Evolutionary conservation across 1,284 basidiomycete genomes (phyloP).

Genomic region (Peniophora sp.): DNA sequence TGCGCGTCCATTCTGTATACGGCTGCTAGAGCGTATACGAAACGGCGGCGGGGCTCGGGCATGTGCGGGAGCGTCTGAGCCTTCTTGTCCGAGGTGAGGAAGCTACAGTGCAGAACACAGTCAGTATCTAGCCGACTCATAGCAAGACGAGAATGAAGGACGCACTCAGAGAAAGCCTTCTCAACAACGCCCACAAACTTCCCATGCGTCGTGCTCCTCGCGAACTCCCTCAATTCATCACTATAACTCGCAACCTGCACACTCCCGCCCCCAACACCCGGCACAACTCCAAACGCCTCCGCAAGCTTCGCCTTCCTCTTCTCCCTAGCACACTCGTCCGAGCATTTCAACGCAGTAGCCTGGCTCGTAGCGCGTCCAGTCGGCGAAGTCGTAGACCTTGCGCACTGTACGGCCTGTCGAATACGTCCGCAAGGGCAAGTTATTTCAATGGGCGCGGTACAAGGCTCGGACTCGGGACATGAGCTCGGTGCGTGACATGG

Average conservation of each 20-base stretch:
- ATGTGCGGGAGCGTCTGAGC: constrained; percentile 76
- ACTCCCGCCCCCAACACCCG: constrained; percentile 26
- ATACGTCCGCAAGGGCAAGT: constrained; percentile 79
- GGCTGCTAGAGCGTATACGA: constrained; percentile 71
- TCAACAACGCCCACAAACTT: constrained; percentile 72
- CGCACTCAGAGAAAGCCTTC: constrained; percentile 71
- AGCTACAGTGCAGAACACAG: constrained; percentile 34
- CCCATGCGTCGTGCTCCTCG: constrained; percentile 35
- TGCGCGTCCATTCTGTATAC: constrained; percentile 77
- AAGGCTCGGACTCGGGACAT: constrained; percentile 76
- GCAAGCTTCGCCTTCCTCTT: constrained; percentile 83
- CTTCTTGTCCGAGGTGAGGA: constrained; percentile 60
- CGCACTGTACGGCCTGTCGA: constrained; percentile 65
- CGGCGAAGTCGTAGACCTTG: constrained; percentile 41
- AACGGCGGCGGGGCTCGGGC: constrained; percentile 70
- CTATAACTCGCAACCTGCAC: too few species aligned
- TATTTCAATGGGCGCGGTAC: constrained; percentile 55
- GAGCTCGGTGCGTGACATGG: constrained; percentile 81
- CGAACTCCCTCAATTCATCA: constrained; percentile 28
- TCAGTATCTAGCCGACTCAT: too few species aligned
- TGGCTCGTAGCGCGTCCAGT: constrained; percentile 28
- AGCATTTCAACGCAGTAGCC: constrained; percentile 53
- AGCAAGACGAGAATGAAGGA: too few species aligned
- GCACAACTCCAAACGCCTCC: constrained; percentile 78
- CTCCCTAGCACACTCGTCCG: constrained; percentile 71